Evolutionary conservation across 345 rosid genomes (phyloP).

Genomic region (Dipteronia sinensis): DNA sequence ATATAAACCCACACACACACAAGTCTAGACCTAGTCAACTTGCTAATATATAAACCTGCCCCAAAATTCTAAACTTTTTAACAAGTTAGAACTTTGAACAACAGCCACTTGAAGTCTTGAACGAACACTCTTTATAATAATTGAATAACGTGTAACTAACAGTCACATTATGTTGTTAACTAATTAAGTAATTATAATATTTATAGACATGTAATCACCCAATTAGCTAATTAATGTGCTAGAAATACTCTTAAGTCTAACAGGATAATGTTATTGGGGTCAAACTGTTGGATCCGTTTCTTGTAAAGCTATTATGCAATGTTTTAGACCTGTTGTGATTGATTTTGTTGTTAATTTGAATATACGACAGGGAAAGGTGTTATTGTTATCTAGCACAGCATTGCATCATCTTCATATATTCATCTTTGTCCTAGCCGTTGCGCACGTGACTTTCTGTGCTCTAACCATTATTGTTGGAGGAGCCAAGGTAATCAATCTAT

Average conservation of each 20-base stretch:
- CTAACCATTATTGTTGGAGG: constrained; percentile 78
- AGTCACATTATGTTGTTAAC: too few relatives aligned
- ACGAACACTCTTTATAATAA: neutral
- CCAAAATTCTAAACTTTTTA: too few relatives aligned
- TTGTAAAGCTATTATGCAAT: neutral
- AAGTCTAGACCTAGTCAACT: neutral
- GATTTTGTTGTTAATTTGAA: neutral
- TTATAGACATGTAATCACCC: too few relatives aligned
- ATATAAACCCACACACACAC: too few relatives aligned
- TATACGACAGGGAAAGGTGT: constrained; percentile 59
- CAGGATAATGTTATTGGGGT: too few relatives aligned
- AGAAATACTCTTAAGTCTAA: too few relatives aligned
- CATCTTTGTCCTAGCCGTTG: constrained; percentile 76
- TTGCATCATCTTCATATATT: constrained; percentile 84
- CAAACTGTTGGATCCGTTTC: neutral
- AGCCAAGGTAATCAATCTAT: constrained; percentile 48
- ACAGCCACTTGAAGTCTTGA: too few relatives aligned
- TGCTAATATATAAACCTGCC: neutral
- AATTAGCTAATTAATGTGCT: too few relatives aligned
- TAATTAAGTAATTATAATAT: too few relatives aligned
- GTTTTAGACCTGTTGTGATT: neutral
- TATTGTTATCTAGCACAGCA: constrained; percentile 63
- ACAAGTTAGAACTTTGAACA: neutral
- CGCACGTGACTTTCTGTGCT: constrained; percentile 73
- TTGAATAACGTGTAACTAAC: too few relatives aligned